Evolutionary conservation across 306 rosid genomes (phyloP), one percentile per base, ranked within the genome.

Genomic region (Sicyos edulis): DNA sequence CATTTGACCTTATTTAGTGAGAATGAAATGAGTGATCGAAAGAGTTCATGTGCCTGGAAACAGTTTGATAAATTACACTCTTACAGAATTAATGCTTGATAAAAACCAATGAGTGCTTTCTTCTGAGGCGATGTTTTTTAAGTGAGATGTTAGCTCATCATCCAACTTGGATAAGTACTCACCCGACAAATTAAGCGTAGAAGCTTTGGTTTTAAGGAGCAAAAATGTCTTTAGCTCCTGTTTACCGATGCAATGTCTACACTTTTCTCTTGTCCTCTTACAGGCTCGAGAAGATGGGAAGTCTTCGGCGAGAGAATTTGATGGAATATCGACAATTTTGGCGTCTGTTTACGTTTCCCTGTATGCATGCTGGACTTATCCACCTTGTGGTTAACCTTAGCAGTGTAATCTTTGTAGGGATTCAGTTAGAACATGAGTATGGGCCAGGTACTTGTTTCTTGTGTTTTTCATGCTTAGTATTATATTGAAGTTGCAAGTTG

Each of bases 241-340:
- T 68, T 68, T 8, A 47, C 40, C 17, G 37, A 63, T 55, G 15
- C 55, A 21, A 44, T 73, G 26, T 13, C 55, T 22, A 72, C 3
- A 40, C 4, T 13, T 73, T 73, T 10, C 15, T 71, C 32, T 80
- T 47, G 6, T 70, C 26, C 17, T 29, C 16, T 10, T 80, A 78
- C 85, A 93, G 98, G 88, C 82, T 93, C 59, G 92, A 83, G 78
- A 87, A 90, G 80, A 81, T 90, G 86, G 98, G 98, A 77, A 96
- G 95, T 62, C 89, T 93, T 82, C 74, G 68, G 67, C 49, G 84
- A 34, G 77, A 17, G 17, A 74, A 82, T 68, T 76, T 90, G 78
- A 70, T 75, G 11, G 86, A 86, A 53, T 40, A 78, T 79, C 92
- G 68, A 70, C 88, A 90, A 72, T 85, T 78, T 7, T 93, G 96